phyloP scores from a whole-genome alignment of 2,329 filamentous ascomycete genomes.

The Seiridium unicorne region DNA sequence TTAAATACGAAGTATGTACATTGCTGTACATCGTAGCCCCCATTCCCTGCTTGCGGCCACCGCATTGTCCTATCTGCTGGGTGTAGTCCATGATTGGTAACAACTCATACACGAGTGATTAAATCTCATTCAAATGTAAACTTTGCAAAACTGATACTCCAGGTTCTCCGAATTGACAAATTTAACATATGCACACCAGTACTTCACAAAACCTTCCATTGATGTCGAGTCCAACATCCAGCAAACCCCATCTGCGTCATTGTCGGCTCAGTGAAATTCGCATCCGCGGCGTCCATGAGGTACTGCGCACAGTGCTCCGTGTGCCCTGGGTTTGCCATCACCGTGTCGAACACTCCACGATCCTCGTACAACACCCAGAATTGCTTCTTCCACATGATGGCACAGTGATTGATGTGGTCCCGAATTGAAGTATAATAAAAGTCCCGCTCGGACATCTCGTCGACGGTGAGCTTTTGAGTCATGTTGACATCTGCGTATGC shows the following conservation, averaged over 20 bases:
- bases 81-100: no score
- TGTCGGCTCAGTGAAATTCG: slow-evolving; percentile 13
- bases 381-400: slow-evolving; percentile 24
- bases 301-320: slow-evolving; percentile 26
- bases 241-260: slow-evolving; percentile 11
- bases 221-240: slow-evolving; percentile 3
- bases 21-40: no score
- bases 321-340: slow-evolving; percentile 20
- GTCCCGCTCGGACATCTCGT: slow-evolving; percentile 18
- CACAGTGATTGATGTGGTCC: slow-evolving; percentile 26
- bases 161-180: no score
- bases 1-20: no score
- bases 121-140: no score
- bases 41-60: no score
- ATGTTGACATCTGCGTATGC: slow-evolving; percentile 20
- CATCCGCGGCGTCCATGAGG: slow-evolving; percentile 20
- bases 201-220: background rate
- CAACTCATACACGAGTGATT: no score
- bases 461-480: slow-evolving; percentile 15
- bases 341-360: slow-evolving; percentile 16
- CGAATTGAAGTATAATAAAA: slow-evolving; percentile 21
- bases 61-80: no score
- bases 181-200: no score
- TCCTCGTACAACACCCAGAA: slow-evolving; percentile 21
- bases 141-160: no score